These are phyloP conservation scores for Aquilaria agallochum DNA, from an alignment of 441 rosid genomes.

Conservation along the genomic window DNA sequence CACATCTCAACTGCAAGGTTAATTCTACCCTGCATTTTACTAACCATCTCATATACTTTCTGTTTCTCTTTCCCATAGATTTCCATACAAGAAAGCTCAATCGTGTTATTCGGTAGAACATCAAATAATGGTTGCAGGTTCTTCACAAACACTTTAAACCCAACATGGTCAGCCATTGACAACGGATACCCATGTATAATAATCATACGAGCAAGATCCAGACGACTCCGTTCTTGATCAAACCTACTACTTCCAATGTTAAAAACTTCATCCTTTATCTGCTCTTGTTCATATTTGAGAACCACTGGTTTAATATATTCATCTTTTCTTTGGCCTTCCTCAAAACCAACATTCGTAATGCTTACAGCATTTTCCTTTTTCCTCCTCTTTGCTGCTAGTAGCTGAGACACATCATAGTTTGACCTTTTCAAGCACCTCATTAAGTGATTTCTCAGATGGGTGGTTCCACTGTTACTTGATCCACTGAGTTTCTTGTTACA, in stretches of 20 bases:
- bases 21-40: conserved; percentile 68
- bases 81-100: conserved; percentile 73
- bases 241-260: conserved; percentile 69
- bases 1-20: conserved; percentile 83
- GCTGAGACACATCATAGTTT: conserved; percentile 73
- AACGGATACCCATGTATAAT: conserved; percentile 80
- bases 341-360: conserved; percentile 50
- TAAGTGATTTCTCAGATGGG: conserved; percentile 93
- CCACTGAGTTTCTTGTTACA: conserved; percentile 96
- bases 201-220: conserved; percentile 93
- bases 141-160: conserved; percentile 83
- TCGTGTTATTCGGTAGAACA: conserved; percentile 44
- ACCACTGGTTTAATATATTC: conserved; percentile 55
- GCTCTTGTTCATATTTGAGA: conserved; percentile 70
- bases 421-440: conserved; percentile 89
- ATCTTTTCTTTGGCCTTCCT: conserved; percentile 66
- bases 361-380: conserved; percentile 59
- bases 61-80: conserved; percentile 77
- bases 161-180: conserved; percentile 83
- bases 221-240: conserved; percentile 69
- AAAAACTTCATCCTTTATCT: conserved; percentile 62
- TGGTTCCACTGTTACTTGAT: conserved; percentile 97
- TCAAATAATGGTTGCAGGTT: conserved; percentile 93
- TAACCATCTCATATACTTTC: conserved; percentile 57
- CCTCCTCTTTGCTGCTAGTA: conserved; percentile 71